phyloP scores from a whole-genome alignment of 2,329 filamentous ascomycete genomes.

The Alternaria solani region DNA sequence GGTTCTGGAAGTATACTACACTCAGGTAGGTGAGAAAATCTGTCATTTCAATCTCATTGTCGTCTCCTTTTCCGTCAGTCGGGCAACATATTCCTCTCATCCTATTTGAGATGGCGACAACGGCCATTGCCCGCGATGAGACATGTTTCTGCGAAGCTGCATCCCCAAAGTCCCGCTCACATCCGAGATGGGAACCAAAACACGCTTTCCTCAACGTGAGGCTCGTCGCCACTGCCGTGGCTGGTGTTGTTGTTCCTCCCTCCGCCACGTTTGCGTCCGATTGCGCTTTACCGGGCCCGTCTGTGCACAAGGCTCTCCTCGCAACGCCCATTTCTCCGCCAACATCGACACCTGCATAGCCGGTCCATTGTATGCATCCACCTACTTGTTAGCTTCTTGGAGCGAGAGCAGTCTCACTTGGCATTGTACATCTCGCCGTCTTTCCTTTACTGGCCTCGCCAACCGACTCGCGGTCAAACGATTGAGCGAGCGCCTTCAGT shows the following conservation, averaged over 20 bases:
- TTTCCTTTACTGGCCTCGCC: slow-evolving; percentile 40
- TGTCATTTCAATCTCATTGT: neutral
- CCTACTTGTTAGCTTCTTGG: slow-evolving; percentile 47
- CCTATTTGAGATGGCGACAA: slow-evolving; percentile 14
- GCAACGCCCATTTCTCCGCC: slow-evolving; percentile 7
- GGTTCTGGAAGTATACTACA: neutral
- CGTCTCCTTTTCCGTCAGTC: slow-evolving; percentile 12
- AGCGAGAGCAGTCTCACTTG: slow-evolving; percentile 35
- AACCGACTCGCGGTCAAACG: slow-evolving; percentile 23
- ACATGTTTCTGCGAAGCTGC: slow-evolving; percentile 15
- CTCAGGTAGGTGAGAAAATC: neutral
- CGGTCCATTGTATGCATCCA: slow-evolving; percentile 41
- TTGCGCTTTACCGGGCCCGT: slow-evolving; percentile 21
- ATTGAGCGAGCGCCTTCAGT: slow-evolving; percentile 23
- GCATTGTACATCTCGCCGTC: slow-evolving; percentile 35
- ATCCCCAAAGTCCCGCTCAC: neutral
- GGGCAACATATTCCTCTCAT: slow-evolving; percentile 22
- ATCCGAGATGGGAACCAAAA: neutral
- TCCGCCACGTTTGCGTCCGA: slow-evolving; percentile 29
- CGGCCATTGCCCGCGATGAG: slow-evolving; percentile 8
- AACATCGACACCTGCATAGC: slow-evolving; percentile 23
- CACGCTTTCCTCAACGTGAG: slow-evolving; percentile 21
- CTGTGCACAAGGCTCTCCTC: slow-evolving; percentile 29
- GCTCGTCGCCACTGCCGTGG: slow-evolving; percentile 19
- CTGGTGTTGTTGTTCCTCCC: slow-evolving; percentile 30